A percentile compares a stretch with the other conserved stretches of the same genome.
phyloP scores from a whole-genome alignment of 2,329 filamentous ascomycete species.

The Claviceps humidiphila region DNA sequence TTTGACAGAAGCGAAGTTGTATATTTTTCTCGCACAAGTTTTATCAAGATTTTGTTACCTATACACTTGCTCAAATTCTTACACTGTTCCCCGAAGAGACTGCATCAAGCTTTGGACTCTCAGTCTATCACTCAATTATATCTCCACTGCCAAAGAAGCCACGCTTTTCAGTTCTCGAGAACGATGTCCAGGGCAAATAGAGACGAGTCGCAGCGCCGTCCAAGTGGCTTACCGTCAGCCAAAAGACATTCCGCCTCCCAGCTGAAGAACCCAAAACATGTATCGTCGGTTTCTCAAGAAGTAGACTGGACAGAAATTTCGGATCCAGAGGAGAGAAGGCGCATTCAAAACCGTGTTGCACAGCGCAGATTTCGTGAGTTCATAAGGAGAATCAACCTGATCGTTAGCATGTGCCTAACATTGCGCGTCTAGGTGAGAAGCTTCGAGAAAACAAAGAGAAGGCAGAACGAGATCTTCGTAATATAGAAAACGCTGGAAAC shows the following conservation, averaged over 20 bases:
- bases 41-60: no score
- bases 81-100: neutral
- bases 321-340: slow-evolving; percentile 57
- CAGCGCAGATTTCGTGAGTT: slow-evolving; percentile 62
- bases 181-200: slow-evolving; percentile 8
- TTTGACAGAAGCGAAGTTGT: neutral
- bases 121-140: neutral
- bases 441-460: slow-evolving; percentile 54
- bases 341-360: slow-evolving; percentile 64
- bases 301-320: slow-evolving; percentile 59
- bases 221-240: slow-evolving; percentile 5
- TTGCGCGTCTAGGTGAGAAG: slow-evolving; percentile 46
- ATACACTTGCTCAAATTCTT: neutral
- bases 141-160: neutral
- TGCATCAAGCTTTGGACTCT: neutral
- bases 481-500: slow-evolving; percentile 49
- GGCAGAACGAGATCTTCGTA: slow-evolving; percentile 47
- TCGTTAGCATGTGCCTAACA: slow-evolving; percentile 4
- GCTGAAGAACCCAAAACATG: slow-evolving; percentile 26
- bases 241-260: slow-evolving; percentile 16
- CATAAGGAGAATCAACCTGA: no score
- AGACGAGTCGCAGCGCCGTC: slow-evolving; percentile 11
- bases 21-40: neutral
- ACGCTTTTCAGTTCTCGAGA: neutral
- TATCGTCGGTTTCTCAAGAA: slow-evolving; percentile 21